Base-by-base conservation (phyloP, 352 stramenopile species). In the Phytophthora pluvialis region DNA sequence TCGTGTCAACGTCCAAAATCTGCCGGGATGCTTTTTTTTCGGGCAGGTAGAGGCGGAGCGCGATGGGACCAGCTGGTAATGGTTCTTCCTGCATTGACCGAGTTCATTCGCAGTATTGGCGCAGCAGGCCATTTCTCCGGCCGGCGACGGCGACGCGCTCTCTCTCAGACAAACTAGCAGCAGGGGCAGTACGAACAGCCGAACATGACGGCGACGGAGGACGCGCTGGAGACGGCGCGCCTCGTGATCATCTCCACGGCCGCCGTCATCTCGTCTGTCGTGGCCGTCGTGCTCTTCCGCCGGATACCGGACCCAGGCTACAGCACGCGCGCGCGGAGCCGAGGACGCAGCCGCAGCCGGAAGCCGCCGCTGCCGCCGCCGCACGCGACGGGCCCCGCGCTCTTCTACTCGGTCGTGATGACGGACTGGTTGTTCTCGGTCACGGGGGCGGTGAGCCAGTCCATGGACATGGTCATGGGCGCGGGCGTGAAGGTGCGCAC, bases 401-500 rank as follows among this genome's bases (percentile, higher is more conserved):
- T 90, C 32, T 88, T 80, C 56, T 82, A 81, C 57, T 81, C 72
- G 21, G 70, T 86, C 38, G 62, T 86, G 7, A 76, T 88, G 51
- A 79, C 77, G 8, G 81, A 90, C 70, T 81, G 74, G 72, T 58
- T 87, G 18, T 84, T 90, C 50, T 72, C 73, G 4, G 67, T 72
- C 31, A 61, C 73, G n/a, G 79, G 79, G 3, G 75, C 83, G 3
- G 54, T 88, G 45, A 81, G 76, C 54, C 72, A 87, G 39, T 78
- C 81, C 4, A 77, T 86, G 60, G 59, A 85, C 45, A 69, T 90
- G 56, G 76, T 82, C 44, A 78, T 86, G 65, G 74, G 76, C 21
- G 63, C 71, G 18, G 43, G 49, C 5, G 62, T 71, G 9, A 77
- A 77, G 46, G 56, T 78, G 9, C 67, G 68, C 15, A 81, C 75